Percentiles rank a stretch among this genome's conserved stretches.
These are phyloP conservation scores for Boechera stricta DNA, from an alignment of 345 rosid species.

Conservation along the genomic window DNA sequence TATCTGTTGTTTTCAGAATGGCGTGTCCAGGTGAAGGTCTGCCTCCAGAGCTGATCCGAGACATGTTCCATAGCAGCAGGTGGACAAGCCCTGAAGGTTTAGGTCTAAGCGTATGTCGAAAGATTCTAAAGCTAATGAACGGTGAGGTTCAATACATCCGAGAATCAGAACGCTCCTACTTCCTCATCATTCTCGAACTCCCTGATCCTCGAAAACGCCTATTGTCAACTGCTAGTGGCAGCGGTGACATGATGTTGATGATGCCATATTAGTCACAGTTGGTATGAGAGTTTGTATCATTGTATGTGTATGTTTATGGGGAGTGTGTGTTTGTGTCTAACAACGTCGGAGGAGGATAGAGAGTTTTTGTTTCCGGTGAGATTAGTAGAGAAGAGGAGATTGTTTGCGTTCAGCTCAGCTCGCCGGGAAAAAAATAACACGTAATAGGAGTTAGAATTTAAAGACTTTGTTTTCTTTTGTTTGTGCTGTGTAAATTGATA, in stretches of 20 bases:
- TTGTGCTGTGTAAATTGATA: slow-evolving; percentile 37
- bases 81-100: slow-evolving; percentile 91
- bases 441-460: slow-evolving; percentile 35
- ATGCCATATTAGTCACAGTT: slow-evolving; percentile 38
- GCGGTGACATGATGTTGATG: slow-evolving; percentile 39
- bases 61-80: slow-evolving; percentile 84
- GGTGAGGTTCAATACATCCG: slow-evolving; percentile 93
- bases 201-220: slow-evolving; percentile 49
- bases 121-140: slow-evolving; percentile 85
- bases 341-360: slow-evolving; percentile 25
- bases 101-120: slow-evolving; percentile 91
- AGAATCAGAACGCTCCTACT: slow-evolving; percentile 85
- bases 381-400: slow-evolving; percentile 21
- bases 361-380: slow-evolving; percentile 35
- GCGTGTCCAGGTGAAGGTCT: slow-evolving; percentile 95
- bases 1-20: slow-evolving; percentile 57
- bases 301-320: slow-evolving; percentile 1
- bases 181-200: slow-evolving; percentile 76
- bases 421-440: slow-evolving; percentile 6
- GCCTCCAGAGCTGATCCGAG: slow-evolving; percentile 87
- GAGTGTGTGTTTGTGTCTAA: slow-evolving; percentile 17
- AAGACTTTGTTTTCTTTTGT: slow-evolving; percentile 17
- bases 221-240: slow-evolving; percentile 39
- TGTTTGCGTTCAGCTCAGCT: slow-evolving; percentile 22
- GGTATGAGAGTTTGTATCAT: slow-evolving; percentile 33